Evolutionary conservation across 2,329 filamentous ascomycete species (phyloP).

Genomic region (Nothopassalora personata): DNA sequence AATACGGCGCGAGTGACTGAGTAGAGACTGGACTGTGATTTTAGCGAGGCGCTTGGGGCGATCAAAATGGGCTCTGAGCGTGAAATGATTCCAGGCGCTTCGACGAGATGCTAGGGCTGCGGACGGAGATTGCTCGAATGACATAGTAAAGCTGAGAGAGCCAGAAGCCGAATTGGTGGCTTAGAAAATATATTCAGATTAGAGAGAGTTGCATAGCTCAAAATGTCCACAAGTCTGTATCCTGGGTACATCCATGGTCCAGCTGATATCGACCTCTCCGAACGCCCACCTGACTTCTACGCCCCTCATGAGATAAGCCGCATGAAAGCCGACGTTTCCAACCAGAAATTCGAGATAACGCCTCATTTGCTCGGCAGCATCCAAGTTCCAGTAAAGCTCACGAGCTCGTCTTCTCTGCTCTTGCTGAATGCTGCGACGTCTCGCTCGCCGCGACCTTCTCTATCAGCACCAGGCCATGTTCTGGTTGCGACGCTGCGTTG

Average conservation of each 20-base stretch:
- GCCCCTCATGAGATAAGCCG: not conserved
- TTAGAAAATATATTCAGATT: too few relatives aligned
- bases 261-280: not conserved
- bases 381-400: not conserved
- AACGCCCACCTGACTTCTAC: not conserved
- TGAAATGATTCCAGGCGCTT: not conserved
- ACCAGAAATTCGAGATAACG: not conserved
- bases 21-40: not conserved
- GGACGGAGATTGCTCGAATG: too few relatives aligned
- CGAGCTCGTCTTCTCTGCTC: not conserved
- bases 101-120: too few relatives aligned
- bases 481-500: not conserved
- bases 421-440: not conserved
- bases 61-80: not conserved
- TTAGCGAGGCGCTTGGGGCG: not conserved
- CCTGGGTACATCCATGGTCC: not conserved
- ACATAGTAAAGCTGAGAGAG: too few relatives aligned
- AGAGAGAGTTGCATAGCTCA: not conserved
- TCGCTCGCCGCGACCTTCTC: too few relatives aligned
- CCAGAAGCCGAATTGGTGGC: too few relatives aligned
- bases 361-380: not conserved
- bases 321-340: not conserved
- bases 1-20: constrained; percentile 33
- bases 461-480: not conserved
- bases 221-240: not conserved